phyloP scores from a whole-genome alignment of 2,329 filamentous ascomycete species.

The Talaromyces sp. region DNA sequence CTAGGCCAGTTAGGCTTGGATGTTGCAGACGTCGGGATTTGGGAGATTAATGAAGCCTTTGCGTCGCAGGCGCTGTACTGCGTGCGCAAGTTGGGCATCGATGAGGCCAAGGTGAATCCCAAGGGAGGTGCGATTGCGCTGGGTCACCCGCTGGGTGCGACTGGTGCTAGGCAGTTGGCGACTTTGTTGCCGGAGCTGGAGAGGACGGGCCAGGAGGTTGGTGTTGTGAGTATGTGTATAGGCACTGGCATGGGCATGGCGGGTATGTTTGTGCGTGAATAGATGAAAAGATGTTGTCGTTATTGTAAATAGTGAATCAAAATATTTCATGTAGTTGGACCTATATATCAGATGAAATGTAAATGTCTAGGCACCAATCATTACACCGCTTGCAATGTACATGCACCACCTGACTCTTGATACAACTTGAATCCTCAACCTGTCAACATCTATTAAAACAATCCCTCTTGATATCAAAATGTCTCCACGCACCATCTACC shows the following conservation, averaged over 20 bases:
- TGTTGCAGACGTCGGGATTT: constrained; percentile 68
- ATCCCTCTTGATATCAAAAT: no score
- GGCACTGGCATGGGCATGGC: constrained; percentile 78
- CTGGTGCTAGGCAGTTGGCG: constrained; percentile 72
- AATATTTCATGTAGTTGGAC: background rate
- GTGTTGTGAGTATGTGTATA: constrained; percentile 87
- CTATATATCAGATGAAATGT: no score
- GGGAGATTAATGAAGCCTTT: constrained; percentile 90
- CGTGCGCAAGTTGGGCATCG: constrained; percentile 56
- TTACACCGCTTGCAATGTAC: no score
- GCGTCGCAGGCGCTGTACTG: constrained; percentile 64
- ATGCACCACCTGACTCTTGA: no score
- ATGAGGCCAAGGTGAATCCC: constrained; percentile 72
- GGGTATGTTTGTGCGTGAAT: constrained; percentile 61
- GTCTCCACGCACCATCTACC: background rate
- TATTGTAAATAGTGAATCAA: background rate
- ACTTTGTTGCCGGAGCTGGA: constrained; percentile 67
- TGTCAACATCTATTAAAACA: no score
- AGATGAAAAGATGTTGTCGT: background rate
- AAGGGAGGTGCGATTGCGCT: constrained; percentile 88
- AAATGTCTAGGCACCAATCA: no score
- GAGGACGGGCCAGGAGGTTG: constrained; percentile 64
- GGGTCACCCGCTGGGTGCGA: constrained; percentile 56
- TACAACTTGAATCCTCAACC: no score
- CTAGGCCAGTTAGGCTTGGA: constrained; percentile 63